Percentiles rank a stretch among this genome's conserved stretches.
Evolutionary conservation across 2,329 filamentous ascomycete genomes (phyloP).

Genomic region (Monilinia aucupariae): DNA sequence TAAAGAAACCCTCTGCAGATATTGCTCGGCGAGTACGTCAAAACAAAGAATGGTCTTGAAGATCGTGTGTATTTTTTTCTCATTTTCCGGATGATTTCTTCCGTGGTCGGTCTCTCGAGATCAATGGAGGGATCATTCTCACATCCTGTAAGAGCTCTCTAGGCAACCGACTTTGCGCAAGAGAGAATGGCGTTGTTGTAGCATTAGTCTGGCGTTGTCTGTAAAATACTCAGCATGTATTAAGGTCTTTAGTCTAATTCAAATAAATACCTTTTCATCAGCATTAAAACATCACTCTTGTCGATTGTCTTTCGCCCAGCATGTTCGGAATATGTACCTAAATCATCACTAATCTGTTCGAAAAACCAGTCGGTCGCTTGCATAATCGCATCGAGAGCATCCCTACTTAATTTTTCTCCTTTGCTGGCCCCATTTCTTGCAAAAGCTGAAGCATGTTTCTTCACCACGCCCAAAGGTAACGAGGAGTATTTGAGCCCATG

Average conservation of each 20-base stretch:
- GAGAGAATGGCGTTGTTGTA: slow-evolving; percentile 70
- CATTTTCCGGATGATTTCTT: slow-evolving; percentile 25
- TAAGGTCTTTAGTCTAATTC: background rate
- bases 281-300: slow-evolving; percentile 71
- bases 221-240: slow-evolving; percentile 37
- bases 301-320: slow-evolving; percentile 80
- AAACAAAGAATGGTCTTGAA: slow-evolving; percentile 65
- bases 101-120: slow-evolving; percentile 37
- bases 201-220: slow-evolving; percentile 73
- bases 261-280: slow-evolving; percentile 68
- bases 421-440: slow-evolving; percentile 59
- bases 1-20: slow-evolving; percentile 77
- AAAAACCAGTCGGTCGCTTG: slow-evolving; percentile 90
- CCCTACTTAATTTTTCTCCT: slow-evolving; percentile 65
- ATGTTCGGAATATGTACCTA: slow-evolving; percentile 74
- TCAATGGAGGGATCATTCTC: slow-evolving; percentile 59
- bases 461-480: slow-evolving; percentile 67
- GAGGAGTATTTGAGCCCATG: slow-evolving; percentile 72
- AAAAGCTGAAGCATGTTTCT: slow-evolving; percentile 66
- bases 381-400: slow-evolving; percentile 68
- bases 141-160: slow-evolving; percentile 78
- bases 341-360: slow-evolving; percentile 75
- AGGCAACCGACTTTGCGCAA: slow-evolving; percentile 78
- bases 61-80: slow-evolving; percentile 40
- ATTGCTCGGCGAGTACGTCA: slow-evolving; percentile 68